These are phyloP conservation scores for Echeveria elegans DNA, from an alignment of 164 flowering plant genomes.

Conservation along the genomic window DNA sequence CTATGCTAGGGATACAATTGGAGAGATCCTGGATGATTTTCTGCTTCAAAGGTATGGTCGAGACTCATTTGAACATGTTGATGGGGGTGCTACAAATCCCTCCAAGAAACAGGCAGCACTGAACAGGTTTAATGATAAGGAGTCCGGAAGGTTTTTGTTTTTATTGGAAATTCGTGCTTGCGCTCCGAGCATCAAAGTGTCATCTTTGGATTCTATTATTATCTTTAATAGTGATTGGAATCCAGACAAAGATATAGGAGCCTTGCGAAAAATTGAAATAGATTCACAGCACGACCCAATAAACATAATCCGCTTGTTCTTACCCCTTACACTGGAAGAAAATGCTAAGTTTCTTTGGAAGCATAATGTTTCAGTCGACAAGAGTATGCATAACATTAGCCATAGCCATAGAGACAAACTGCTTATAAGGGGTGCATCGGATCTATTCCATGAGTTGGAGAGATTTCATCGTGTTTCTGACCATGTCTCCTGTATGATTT, in stretches of 20 bases:
- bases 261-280: slow-evolving; percentile 52
- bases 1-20: slow-evolving; percentile 35
- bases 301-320: slow-evolving; percentile 66
- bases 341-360: slow-evolving; percentile 45
- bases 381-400: slow-evolving; percentile 30
- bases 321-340: slow-evolving; percentile 79
- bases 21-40: slow-evolving; percentile 78
- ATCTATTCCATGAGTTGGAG: slow-evolving; percentile 47
- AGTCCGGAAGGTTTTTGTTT: slow-evolving; percentile 56
- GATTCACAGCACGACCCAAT: slow-evolving; percentile 47
- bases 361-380: slow-evolving; percentile 34
- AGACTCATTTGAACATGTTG: slow-evolving; percentile 78
- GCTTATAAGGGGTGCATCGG: slow-evolving; percentile 74
- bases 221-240: slow-evolving; percentile 75
- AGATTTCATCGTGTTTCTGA: slow-evolving; percentile 35
- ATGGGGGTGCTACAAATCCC: slow-evolving; percentile 23
- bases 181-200: slow-evolving; percentile 55
- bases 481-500: slow-evolving; percentile 9
- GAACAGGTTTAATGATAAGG: slow-evolving; percentile 58
- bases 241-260: slow-evolving; percentile 62
- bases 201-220: slow-evolving; percentile 55
- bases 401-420: slow-evolving; percentile 32
- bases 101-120: slow-evolving; percentile 54
- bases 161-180: slow-evolving; percentile 80
- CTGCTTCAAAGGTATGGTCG: slow-evolving; percentile 62